Conservation (phyloP, 108 stramenopile genomes). For the Stephanodiscus minutulus region DNA sequence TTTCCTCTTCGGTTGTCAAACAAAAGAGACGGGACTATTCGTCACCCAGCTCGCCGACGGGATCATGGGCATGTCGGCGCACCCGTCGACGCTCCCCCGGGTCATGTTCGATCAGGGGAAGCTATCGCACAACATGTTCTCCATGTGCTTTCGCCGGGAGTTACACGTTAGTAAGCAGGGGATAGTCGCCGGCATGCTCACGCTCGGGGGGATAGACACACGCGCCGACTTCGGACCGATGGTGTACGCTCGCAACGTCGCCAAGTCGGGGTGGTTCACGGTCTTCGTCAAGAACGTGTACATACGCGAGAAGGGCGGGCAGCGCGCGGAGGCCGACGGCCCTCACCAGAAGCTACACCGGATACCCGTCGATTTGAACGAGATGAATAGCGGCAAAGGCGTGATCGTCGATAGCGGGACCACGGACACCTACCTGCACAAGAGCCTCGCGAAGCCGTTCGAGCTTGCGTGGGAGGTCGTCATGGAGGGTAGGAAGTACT, state of each 20-base stretch:
- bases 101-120: slow-evolving; percentile 54
- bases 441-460: slow-evolving; percentile 55
- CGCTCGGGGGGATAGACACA: slow-evolving; percentile 30
- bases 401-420: slow-evolving; percentile 95
- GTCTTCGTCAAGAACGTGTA: slow-evolving; percentile 55
- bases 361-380: slow-evolving; percentile 18
- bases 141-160: slow-evolving; percentile 59
- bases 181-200: slow-evolving; percentile 54
- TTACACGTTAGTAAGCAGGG: slow-evolving; percentile 51
- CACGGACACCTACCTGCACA: slow-evolving; percentile 93
- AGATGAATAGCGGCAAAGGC: slow-evolving; percentile 83
- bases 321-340: slow-evolving; percentile 28
- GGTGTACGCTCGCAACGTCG: slow-evolving; percentile 53
- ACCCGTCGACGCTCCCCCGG: slow-evolving; percentile 51
- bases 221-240: slow-evolving; percentile 48
- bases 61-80: slow-evolving; percentile 89
- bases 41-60: slow-evolving; percentile 93
- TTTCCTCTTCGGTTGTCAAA: slow-evolving; percentile 96
- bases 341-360: slow-evolving; percentile 18
- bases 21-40: slow-evolving; percentile 86
- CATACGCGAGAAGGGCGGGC: slow-evolving; percentile 55
- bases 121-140: slow-evolving; percentile 67
- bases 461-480: slow-evolving; percentile 59
- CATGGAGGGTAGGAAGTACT: slow-evolving; percentile 47
- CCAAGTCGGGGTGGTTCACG: slow-evolving; percentile 61